Evolutionary conservation across 2,329 filamentous ascomycete genomes (phyloP), one percentile per base, ranked within the genome.

Genomic region (Dothistroma pini): DNA sequence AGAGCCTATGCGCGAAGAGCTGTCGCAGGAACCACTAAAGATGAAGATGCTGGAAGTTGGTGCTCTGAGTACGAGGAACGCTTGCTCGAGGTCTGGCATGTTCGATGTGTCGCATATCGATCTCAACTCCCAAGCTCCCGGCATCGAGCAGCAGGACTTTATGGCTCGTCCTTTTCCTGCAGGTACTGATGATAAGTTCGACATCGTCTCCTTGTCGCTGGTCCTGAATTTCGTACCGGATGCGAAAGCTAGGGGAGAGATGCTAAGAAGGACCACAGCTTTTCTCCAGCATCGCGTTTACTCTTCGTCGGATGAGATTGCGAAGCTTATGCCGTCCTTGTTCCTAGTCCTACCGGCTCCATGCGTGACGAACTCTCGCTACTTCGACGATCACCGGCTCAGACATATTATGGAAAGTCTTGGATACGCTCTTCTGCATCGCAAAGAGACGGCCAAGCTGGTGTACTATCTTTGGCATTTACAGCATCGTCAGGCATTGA

Each of bases 211-310:
- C 54, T 80, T 99, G 25, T 96, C 92, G 9, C 79, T 99, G 57
- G 95, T 99, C 5, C 81, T 99, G 64, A 99, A 99, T 75, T 99
- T 92, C 72, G 93, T 97, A 2, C 90, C 93, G 0, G 87, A 93
- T 67, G 83, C 91, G 2, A 77, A 78, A 34, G 84, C 82, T 4
- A 84, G 93, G 68, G 95, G 95, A 1, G 84, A 90, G 60, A 99
- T 99, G 95, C 83, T 99, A 57, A 81, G 84, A 56, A 85, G 90
- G 47, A 92, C 89, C 35, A 81, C 88, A 14, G 77, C 84, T 21
- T 96, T 96, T 71, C 78, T 96, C 50, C 62, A 44, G 49, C 50
- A n/a, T 19, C 48, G 47, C 47, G 35, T 21, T 49, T 32, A 1
- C n/a, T 32, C 51, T 35, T 49, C 29, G 59, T 68, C 21, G 16